Conservation (phyloP, 1,284 basidiomycete genomes). For the Pyrrhoderma lamaoense region DNA sequence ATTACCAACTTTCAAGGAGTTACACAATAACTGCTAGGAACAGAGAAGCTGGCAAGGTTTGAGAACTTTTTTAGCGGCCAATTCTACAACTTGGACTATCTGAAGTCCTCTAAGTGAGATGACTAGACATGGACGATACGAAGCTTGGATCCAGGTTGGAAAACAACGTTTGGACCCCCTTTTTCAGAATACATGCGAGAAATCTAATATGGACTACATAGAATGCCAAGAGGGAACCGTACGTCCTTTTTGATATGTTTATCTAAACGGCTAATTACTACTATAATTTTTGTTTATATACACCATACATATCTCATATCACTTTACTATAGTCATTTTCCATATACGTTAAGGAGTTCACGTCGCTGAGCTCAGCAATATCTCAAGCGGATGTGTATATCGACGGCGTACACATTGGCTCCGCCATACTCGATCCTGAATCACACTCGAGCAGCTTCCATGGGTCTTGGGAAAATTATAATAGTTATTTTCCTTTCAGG, state of each 20-base stretch:
- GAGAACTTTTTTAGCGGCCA: too few species aligned
- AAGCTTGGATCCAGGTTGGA: conserved; percentile 2
- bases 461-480: conserved; percentile 4
- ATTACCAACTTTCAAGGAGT: too few species aligned
- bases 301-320: too few species aligned
- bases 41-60: too few species aligned
- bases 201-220: conserved; percentile 1
- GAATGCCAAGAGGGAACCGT: neutral
- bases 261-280: too few species aligned
- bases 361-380: neutral
- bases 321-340: conserved; percentile 5
- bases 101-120: neutral
- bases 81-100: neutral
- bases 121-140: conserved; percentile 4
- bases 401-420: conserved; percentile 5
- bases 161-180: neutral
- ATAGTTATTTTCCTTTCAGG: neutral
- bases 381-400: conserved; percentile 5
- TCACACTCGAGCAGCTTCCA: neutral
- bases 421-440: neutral
- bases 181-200: neutral
- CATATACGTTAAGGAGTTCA: conserved; percentile 3
- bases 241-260: neutral
- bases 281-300: too few species aligned
- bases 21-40: too few species aligned